Evolutionary conservation across 73 alveolate species (phyloP).

Genomic region (Breviolum minutum): DNA sequence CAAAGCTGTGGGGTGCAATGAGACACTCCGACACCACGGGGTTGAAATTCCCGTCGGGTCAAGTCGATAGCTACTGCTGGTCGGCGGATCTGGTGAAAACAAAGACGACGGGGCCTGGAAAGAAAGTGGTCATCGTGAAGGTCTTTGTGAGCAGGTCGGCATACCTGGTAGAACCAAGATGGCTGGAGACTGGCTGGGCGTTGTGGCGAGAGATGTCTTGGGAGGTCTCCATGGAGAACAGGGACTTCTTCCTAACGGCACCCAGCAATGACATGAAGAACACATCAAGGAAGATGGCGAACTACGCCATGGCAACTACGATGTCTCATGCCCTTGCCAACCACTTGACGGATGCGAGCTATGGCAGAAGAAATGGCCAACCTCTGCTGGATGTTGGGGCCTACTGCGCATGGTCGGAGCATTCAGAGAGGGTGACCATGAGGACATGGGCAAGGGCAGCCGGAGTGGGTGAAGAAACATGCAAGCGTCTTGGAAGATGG

Average conservation of each 20-base stretch:
- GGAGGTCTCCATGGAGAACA: neutral
- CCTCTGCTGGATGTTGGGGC: neutral
- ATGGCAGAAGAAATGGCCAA: neutral
- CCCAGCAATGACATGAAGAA: no score
- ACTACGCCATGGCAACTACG: neutral
- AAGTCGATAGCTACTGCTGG: neutral
- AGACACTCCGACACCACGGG: neutral
- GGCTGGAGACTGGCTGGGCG: neutral
- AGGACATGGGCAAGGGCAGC: constrained; percentile 5
- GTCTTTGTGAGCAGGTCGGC: neutral
- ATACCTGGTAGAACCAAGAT: neutral
- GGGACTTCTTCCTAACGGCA: no score
- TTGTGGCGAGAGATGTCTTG: neutral
- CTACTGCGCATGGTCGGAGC: neutral
- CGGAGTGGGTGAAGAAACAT: neutral
- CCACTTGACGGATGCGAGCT: neutral
- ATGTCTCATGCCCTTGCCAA: no score
- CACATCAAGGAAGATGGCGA: no score
- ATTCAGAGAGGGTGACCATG: constrained; percentile 13
- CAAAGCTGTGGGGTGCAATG: neutral
- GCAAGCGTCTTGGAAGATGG: constrained; percentile 22
- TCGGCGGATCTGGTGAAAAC: neutral
- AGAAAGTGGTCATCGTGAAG: neutral
- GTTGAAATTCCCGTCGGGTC: neutral
- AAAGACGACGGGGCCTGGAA: constrained; percentile 19